phyloP scores from a whole-genome alignment of 2,329 filamentous ascomycete genomes.

The Fusarium dimerum region DNA sequence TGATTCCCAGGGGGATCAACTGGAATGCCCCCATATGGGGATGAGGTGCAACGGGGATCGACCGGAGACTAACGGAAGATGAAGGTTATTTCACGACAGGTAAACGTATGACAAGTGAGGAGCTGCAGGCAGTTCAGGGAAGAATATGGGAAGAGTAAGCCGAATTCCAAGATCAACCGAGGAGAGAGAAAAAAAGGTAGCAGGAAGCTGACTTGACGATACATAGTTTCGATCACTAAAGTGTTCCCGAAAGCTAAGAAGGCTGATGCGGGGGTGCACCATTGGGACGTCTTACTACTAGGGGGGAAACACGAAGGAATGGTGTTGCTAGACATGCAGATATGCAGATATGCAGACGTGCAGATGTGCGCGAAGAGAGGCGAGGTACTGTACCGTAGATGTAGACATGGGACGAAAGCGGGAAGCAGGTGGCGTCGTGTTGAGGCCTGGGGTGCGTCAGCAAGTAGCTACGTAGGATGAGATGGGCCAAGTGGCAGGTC shows the following conservation, averaged over 20 bases:
- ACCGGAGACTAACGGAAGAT: slow-evolving; percentile 21
- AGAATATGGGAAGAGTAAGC: slow-evolving; percentile 83
- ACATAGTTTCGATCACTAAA: slow-evolving; percentile 44
- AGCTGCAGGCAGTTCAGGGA: slow-evolving; percentile 82
- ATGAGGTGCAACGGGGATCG: slow-evolving; percentile 1
- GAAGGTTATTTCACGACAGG: slow-evolving; percentile 80
- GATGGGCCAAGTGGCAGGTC: slow-evolving; percentile 16
- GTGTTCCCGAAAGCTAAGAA: background rate
- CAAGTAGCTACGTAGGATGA: slow-evolving; percentile 10
- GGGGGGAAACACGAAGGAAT: background rate
- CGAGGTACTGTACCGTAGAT: slow-evolving; percentile 4
- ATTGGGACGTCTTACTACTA: background rate
- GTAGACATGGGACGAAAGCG: no score
- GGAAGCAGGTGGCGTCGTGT: background rate
- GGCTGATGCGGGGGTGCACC: background rate
- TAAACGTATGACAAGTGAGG: slow-evolving; percentile 83
- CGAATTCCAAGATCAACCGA: slow-evolving; percentile 9
- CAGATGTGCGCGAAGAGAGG: background rate
- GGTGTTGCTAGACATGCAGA: no score
- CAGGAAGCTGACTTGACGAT: slow-evolving; percentile 20
- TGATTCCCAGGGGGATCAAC: slow-evolving; percentile 13
- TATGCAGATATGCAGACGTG: no score
- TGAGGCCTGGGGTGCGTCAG: slow-evolving; percentile 24
- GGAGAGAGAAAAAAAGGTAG: slow-evolving; percentile 6
- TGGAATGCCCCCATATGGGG: background rate